These are phyloP conservation scores for Cytospora leucostoma DNA, from an alignment of 2,329 filamentous ascomycete species.

Conservation along the genomic window DNA sequence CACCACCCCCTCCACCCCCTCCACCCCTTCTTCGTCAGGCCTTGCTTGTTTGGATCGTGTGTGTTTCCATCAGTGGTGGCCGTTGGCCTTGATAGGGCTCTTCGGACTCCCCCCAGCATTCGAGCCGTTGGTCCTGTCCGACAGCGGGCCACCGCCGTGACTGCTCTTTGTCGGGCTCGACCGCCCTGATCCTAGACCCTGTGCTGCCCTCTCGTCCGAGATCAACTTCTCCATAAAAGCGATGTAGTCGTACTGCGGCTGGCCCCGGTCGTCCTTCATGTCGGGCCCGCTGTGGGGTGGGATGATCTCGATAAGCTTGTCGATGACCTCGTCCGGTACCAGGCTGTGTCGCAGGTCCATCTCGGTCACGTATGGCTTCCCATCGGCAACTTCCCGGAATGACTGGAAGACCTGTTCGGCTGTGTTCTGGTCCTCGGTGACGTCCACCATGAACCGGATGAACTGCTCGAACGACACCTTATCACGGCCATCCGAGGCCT, in stretches of 20 bases:
- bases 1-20: slow-evolving; percentile 6
- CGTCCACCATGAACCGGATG: slow-evolving; percentile 98
- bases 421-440: slow-evolving; percentile 98
- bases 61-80: slow-evolving; percentile 32
- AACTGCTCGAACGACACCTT: slow-evolving; percentile 97
- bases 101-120: slow-evolving; percentile 39
- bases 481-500: slow-evolving; percentile 77
- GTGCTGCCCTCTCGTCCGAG: slow-evolving; percentile 37
- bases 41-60: slow-evolving; percentile 36
- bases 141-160: slow-evolving; percentile 23
- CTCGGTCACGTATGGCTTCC: slow-evolving; percentile 98
- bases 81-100: slow-evolving; percentile 41
- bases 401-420: slow-evolving; percentile 98
- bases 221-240: slow-evolving; percentile 93
- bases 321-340: slow-evolving; percentile 95
- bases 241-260: slow-evolving; percentile 94
- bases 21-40: slow-evolving; percentile 40
- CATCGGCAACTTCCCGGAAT: slow-evolving; percentile 95
- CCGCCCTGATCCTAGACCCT: slow-evolving; percentile 20
- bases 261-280: slow-evolving; percentile 77
- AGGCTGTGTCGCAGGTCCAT: slow-evolving; percentile 93
- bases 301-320: slow-evolving; percentile 86
- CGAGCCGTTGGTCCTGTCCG: slow-evolving; percentile 32
- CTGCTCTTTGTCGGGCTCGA: slow-evolving; percentile 26
- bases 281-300: slow-evolving; percentile 83